Evolutionary conservation across 306 rosid species (phyloP), one percentile per base, ranked within the genome.

Genomic region (Crataegus laevigata): DNA sequence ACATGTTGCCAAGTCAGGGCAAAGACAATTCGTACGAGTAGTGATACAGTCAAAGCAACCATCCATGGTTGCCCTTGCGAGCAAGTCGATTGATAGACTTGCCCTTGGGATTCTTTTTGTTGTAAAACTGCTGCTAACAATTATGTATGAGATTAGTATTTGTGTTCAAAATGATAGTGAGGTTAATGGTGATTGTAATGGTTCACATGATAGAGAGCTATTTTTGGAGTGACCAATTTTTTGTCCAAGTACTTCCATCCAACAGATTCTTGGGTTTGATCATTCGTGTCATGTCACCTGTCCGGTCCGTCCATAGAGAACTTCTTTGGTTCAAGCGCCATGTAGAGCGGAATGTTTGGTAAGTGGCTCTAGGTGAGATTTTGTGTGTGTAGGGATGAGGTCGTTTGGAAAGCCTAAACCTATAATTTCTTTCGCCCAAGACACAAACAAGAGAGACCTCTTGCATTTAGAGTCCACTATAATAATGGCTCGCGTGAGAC

Each of bases 91-190:
- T 43, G 59, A 30, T 42, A 28, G 68, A 75, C 24, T 12, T 18
- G 25, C 45, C 43, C 68, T 8, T 47, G 26, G 19, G 63, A 50
- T 73, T 61, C 29, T 72, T 79, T 76, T 84, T 76, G 73, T 17
- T 74, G 82, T 70, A 28, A 43, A 77, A 80, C 58, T 74, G 70
- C 69, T 74, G 79, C 72, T 63, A n/a, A 52, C 29, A 67, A 47
- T 76, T 60, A 36, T 68, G 70, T 80, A 76, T 17, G 68, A 17
- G 30, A 34, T 54, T 68, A 21, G 76, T 47, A 40, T 30, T 68
- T n/a, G 18, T n/a, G 57, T 51, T 47, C 71, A 12, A 58, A 10
- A 25, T 2, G 38, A 26, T 42, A 26, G 14, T 1, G 62, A 58
- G 30, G 54, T 34, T 22, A 66, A 36, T 21, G 61, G 24, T 29